These are phyloP conservation scores for Apiospora aurea DNA, from an alignment of 2,329 filamentous ascomycete genomes.

Conservation along the genomic window DNA sequence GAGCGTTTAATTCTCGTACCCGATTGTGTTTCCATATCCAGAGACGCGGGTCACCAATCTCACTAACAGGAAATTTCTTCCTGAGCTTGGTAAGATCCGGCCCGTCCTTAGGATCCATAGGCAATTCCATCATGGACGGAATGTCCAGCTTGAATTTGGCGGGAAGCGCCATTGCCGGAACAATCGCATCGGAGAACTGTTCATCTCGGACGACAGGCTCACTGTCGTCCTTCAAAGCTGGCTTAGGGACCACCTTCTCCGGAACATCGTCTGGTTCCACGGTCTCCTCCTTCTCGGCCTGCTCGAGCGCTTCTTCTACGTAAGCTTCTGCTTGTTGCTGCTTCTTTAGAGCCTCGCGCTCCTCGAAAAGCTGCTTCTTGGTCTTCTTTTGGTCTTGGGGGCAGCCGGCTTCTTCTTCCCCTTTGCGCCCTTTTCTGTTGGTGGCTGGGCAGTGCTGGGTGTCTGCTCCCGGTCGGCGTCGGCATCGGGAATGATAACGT, in stretches of 20 bases:
- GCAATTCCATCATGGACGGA: slow-evolving; percentile 51
- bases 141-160: slow-evolving; percentile 55
- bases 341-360: slow-evolving; percentile 68
- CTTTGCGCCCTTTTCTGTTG: slow-evolving; percentile 52
- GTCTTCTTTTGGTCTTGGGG: slow-evolving; percentile 64
- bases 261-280: slow-evolving; percentile 39
- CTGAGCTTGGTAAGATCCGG: slow-evolving; percentile 58
- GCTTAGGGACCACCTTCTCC: slow-evolving; percentile 33
- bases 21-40: slow-evolving; percentile 66
- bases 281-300: slow-evolving; percentile 45
- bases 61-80: slow-evolving; percentile 53
- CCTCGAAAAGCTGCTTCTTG: slow-evolving; percentile 52
- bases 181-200: slow-evolving; percentile 57
- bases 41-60: slow-evolving; percentile 58
- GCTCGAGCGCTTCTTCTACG: slow-evolving; percentile 52
- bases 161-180: slow-evolving; percentile 55
- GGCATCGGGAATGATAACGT: slow-evolving; percentile 57
- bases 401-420: slow-evolving; percentile 60
- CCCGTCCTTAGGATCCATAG: slow-evolving; percentile 52
- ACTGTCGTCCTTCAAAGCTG: slow-evolving; percentile 38
- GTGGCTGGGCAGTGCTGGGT: slow-evolving; percentile 53
- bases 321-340: slow-evolving; percentile 56
- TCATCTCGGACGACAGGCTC: slow-evolving; percentile 49
- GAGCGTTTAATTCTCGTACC: slow-evolving; percentile 61
- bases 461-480: slow-evolving; percentile 55